Conservation (phyloP, 306 rosid genomes). For the Adenanthera pavonina region DNA sequence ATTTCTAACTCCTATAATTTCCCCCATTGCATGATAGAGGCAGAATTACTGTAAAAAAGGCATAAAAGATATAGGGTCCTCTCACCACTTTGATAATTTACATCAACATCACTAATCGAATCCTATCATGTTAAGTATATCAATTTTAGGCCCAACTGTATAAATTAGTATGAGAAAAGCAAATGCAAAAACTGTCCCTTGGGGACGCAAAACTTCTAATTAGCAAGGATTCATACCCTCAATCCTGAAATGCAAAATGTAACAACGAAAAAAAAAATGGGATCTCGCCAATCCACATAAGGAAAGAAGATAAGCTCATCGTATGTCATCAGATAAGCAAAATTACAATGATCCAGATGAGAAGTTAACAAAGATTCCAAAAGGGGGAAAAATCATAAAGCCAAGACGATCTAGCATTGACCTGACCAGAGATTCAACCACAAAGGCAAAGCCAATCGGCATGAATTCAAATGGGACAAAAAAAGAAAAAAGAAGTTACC, state of each 20-base stretch:
- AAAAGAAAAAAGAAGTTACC: constrained; percentile 34
- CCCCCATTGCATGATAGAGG: neutral
- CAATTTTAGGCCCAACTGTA: neutral
- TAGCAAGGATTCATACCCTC: neutral
- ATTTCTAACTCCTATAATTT: neutral
- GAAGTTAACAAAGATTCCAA: neutral
- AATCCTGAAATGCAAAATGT: constrained; percentile 26
- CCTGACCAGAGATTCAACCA: constrained; percentile 35
- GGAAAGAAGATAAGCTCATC: neutral
- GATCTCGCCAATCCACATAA: constrained; percentile 25
- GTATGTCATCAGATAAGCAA: neutral
- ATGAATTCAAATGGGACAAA: neutral
- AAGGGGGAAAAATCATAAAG: neutral
- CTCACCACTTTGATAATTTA: neutral
- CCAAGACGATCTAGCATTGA: constrained; percentile 25
- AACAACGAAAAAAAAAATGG: constrained; percentile 3
- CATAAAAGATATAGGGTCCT: neutral
- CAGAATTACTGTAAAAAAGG: neutral
- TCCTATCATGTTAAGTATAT: neutral
- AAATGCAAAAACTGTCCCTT: neutral
- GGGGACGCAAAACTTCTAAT: neutral
- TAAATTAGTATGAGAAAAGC: neutral
- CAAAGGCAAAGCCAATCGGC: constrained; percentile 24
- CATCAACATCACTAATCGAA: constrained; percentile 22
- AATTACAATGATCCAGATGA: neutral